These are phyloP conservation scores for Aschersonia sp. DNA, from an alignment of 2,329 filamentous ascomycete species.

Conservation along the genomic window DNA sequence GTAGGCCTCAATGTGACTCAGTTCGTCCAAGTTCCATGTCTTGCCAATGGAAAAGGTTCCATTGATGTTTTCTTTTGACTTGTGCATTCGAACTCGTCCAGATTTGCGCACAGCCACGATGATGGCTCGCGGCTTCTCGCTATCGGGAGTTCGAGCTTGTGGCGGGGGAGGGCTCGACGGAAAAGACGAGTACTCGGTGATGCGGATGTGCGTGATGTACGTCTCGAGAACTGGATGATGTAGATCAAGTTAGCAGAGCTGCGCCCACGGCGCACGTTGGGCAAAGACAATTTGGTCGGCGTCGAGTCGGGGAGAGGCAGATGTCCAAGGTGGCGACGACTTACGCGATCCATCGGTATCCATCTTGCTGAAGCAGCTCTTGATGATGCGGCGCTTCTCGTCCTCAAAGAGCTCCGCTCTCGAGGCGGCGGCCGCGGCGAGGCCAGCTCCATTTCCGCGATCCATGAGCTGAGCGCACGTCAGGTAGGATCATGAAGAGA, in stretches of 20 bases:
- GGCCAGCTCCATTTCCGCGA: conserved; percentile 22
- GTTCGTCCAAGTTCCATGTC: conserved; percentile 91
- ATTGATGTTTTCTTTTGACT: conserved; percentile 89
- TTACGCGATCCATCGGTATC: conserved; percentile 76
- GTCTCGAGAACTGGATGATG: conserved; percentile 45
- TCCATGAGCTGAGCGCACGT: conserved; percentile 16
- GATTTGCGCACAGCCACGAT: conserved; percentile 89
- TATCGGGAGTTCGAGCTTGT: conserved; percentile 49
- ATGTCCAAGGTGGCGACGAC: conserved; percentile 18
- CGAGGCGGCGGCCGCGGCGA: conserved; percentile 18
- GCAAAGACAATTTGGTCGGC: background rate
- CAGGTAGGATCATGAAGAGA: conserved; percentile 7
- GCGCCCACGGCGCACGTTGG: background rate
- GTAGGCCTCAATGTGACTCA: conserved; percentile 72
- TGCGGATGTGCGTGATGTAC: conserved; percentile 93
- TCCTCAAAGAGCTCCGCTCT: conserved; percentile 84
- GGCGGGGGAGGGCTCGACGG: conserved; percentile 77
- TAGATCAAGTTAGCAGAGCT: background rate
- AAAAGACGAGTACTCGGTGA: conserved; percentile 73
- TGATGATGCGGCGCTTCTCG: conserved; percentile 86
- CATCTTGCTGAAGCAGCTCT: conserved; percentile 85
- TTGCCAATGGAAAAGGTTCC: conserved; percentile 95
- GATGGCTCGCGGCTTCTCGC: conserved; percentile 82
- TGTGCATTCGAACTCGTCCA: conserved; percentile 87
- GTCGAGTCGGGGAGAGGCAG: background rate